Evolutionary conservation across 1,284 basidiomycete species (phyloP).

Genomic region (Rhodotorula sp.): DNA sequence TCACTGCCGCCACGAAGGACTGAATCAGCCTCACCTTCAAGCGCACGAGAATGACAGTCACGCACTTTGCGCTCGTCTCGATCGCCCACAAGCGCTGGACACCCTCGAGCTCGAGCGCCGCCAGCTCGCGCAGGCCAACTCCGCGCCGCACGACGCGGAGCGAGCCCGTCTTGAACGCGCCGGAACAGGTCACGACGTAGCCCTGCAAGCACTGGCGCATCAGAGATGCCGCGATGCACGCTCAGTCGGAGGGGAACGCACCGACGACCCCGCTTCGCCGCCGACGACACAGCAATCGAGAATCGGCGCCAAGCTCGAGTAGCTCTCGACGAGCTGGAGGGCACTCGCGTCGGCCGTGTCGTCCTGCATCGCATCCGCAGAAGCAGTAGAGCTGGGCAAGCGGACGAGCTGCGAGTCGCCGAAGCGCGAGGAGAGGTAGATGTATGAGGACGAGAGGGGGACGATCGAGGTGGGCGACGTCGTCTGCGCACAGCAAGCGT

Average conservation of each 20-base stretch:
- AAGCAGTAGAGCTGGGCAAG: constrained; percentile 50
- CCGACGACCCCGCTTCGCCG: constrained; percentile 59
- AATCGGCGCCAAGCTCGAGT: constrained; percentile 83
- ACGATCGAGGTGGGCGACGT: constrained; percentile 75
- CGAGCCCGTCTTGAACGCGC: constrained; percentile 75
- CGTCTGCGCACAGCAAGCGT: constrained; percentile 34
- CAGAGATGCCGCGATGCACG: background rate
- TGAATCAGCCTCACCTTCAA: background rate
- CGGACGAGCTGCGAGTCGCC: constrained; percentile 78
- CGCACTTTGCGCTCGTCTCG: background rate
- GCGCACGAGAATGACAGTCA: background rate
- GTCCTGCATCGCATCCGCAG: constrained; percentile 41
- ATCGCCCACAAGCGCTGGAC: constrained; percentile 68
- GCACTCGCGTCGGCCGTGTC: constrained; percentile 45
- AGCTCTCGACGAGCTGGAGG: constrained; percentile 65
- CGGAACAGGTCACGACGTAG: constrained; percentile 80
- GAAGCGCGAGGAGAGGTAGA: constrained; percentile 79
- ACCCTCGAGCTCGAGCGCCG: constrained; percentile 61
- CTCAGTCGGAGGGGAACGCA: constrained; percentile 2
- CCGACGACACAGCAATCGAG: constrained; percentile 78
- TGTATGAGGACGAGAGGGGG: constrained; percentile 63
- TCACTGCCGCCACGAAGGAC: constrained; percentile 4
- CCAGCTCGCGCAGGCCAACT: constrained; percentile 70
- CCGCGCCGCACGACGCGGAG: constrained; percentile 81
- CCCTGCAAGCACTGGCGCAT: background rate